Conservation (phyloP, 2,329 filamentous ascomycete genomes). For the Botrytis medusae region DNA sequence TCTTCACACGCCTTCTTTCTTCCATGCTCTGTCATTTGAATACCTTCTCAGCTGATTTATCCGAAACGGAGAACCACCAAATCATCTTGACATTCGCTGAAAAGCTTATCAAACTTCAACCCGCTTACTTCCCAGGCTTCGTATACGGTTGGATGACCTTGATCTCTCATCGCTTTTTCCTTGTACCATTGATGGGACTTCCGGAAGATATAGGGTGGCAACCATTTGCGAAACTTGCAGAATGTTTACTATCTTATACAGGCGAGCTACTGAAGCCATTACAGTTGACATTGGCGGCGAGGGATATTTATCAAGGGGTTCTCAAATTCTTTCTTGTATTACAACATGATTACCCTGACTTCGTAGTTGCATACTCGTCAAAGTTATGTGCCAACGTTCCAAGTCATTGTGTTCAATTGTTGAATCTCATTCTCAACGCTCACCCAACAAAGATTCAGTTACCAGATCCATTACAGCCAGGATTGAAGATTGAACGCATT, state of each 20-base stretch:
- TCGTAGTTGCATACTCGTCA: slow-evolving; percentile 83
- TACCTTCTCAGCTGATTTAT: slow-evolving; percentile 55
- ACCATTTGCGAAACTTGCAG: slow-evolving; percentile 70
- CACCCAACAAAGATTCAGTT: slow-evolving; percentile 71
- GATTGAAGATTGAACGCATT: slow-evolving; percentile 72
- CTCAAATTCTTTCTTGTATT: slow-evolving; percentile 81
- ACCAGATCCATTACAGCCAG: slow-evolving; percentile 69
- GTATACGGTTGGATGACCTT: slow-evolving; percentile 81
- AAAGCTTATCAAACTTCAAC: slow-evolving; percentile 72
- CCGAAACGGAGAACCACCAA: slow-evolving; percentile 62
- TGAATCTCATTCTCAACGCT: slow-evolving; percentile 84
- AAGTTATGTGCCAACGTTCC: slow-evolving; percentile 80
- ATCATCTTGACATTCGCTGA: slow-evolving; percentile 71
- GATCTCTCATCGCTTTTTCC: slow-evolving; percentile 79
- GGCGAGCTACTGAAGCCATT: slow-evolving; percentile 76
- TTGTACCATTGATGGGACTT: slow-evolving; percentile 72
- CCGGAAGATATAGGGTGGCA: slow-evolving; percentile 72
- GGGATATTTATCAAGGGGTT: slow-evolving; percentile 81
- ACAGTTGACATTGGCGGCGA: slow-evolving; percentile 66
- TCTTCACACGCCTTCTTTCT: slow-evolving; percentile 89
- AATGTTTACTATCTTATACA: slow-evolving; percentile 70
- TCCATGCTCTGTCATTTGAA: slow-evolving; percentile 76
- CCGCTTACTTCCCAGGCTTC: slow-evolving; percentile 76
- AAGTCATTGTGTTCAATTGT: slow-evolving; percentile 79
- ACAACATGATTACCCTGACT: slow-evolving; percentile 93